phyloP scores from a whole-genome alignment of 148 eudicot species.

The Silene latifolia region DNA sequence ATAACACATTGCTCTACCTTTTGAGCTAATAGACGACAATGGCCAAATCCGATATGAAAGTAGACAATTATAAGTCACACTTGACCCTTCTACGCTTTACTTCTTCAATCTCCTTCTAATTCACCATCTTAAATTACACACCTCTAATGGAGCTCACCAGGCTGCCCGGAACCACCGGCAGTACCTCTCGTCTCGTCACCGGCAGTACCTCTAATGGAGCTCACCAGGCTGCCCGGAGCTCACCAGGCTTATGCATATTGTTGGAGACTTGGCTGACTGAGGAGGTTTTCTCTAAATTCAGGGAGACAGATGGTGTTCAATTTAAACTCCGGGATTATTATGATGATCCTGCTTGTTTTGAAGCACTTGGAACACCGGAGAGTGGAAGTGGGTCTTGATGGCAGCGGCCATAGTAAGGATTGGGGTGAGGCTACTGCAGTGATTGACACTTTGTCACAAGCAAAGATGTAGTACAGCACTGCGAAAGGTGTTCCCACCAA shows the following conservation, averaged over 20 bases:
- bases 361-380: slow-evolving; percentile 77
- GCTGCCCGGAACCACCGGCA: no score
- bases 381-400: slow-evolving; percentile 75
- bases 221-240: no score
- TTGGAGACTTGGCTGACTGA: slow-evolving; percentile 97
- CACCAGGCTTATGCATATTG: slow-evolving; percentile 91
- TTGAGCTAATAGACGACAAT: no score
- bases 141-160: no score
- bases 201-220: no score
- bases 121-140: no score
- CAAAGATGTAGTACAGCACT: slow-evolving; percentile 80
- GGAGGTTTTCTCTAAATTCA: slow-evolving; percentile 88
- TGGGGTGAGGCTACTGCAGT: slow-evolving; percentile 93
- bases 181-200: no score
- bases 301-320: slow-evolving; percentile 66
- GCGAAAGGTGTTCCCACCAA: slow-evolving; percentile 77
- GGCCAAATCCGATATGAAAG: no score
- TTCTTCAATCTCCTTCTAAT: no score
- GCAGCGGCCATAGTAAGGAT: slow-evolving; percentile 94
- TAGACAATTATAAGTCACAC: no score
- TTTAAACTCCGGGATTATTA: slow-evolving; percentile 94
- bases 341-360: slow-evolving; percentile 88
- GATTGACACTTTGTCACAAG: slow-evolving; percentile 73
- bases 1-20: no score
- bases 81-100: no score